These are phyloP conservation scores for Eucalyptus tenuipes DNA, from an alignment of 345 rosid species.

Conservation along the genomic window DNA sequence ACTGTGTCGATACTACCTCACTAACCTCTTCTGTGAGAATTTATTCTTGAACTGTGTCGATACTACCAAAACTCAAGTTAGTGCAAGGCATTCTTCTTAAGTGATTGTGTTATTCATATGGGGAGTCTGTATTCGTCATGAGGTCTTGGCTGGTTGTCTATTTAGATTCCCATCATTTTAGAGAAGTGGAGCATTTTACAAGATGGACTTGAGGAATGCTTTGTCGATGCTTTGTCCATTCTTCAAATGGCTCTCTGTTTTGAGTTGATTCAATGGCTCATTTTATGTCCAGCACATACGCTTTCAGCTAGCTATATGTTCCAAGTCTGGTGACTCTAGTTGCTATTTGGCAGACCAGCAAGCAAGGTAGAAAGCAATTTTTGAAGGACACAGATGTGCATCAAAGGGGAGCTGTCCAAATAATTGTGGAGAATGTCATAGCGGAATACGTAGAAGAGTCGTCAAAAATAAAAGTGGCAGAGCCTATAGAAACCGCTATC, in stretches of 20 bases:
- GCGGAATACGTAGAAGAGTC: constrained; percentile 53
- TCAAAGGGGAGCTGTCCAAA: constrained; percentile 15
- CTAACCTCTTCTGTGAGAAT: too few relatives aligned
- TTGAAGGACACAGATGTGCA: constrained; percentile 13
- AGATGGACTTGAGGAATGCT: not conserved
- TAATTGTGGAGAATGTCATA: constrained; percentile 33
- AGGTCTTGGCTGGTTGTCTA: not conserved
- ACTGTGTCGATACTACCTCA: constrained; percentile 15
- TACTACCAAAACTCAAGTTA: constrained; percentile 35
- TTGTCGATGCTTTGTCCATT: not conserved
- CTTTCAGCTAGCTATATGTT: not conserved
- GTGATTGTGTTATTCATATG: not conserved
- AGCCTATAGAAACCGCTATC: constrained; percentile 13
- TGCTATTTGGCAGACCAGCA: constrained; percentile 25
- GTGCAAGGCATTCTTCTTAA: not conserved
- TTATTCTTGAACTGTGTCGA: constrained; percentile 11
- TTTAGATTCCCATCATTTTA: not conserved
- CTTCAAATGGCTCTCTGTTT: not conserved
- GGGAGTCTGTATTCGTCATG: not conserved
- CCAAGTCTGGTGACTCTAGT: not conserved
- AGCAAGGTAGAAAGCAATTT: constrained; percentile 16
- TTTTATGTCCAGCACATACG: not conserved
- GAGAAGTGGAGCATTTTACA: not conserved
- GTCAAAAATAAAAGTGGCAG: constrained; percentile 62
- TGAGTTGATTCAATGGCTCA: not conserved